These are phyloP conservation scores for Amauroascus verrucosus DNA, from an alignment of 2,329 filamentous ascomycete genomes.

Conservation along the genomic window DNA sequence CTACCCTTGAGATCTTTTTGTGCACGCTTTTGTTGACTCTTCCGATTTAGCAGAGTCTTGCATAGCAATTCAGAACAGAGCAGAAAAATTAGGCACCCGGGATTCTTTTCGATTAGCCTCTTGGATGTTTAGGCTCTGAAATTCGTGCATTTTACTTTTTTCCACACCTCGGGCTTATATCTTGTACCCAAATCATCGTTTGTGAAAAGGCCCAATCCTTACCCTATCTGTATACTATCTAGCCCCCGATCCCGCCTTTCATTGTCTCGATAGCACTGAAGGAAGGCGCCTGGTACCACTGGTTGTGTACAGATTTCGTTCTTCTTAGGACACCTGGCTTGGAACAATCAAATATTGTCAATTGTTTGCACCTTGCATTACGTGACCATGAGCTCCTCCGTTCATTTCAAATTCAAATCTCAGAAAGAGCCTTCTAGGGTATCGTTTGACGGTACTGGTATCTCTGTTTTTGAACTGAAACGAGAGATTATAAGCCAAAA, in stretches of 20 bases:
- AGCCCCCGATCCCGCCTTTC: not conserved
- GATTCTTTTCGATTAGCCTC: not conserved
- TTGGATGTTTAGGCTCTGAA: not conserved
- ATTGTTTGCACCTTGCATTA: constrained; percentile 14
- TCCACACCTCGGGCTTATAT: not conserved
- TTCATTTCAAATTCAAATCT: constrained; percentile 99
- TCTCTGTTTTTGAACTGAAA: constrained; percentile 97
- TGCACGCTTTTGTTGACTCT: not conserved
- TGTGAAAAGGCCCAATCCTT: not conserved
- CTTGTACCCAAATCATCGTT: not conserved
- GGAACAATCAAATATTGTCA: constrained; percentile 17
- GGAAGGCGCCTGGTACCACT: not conserved
- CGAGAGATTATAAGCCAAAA: constrained; percentile 95
- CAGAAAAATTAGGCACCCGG: not conserved
- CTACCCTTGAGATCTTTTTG: not conserved
- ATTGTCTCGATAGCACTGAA: not conserved
- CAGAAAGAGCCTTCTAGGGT: constrained; percentile 91
- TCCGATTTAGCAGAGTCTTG: not conserved
- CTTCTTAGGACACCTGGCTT: constrained; percentile 10
- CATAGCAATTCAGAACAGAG: not conserved
- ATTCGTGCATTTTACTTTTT: not conserved
- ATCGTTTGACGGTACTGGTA: constrained; percentile 93
- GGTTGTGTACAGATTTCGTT: not conserved
- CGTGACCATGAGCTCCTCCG: constrained; percentile 75
- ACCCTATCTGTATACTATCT: not conserved